Base-by-base conservation (phyloP, 352 stramenopile species). In the Phytophthora lateralis region DNA sequence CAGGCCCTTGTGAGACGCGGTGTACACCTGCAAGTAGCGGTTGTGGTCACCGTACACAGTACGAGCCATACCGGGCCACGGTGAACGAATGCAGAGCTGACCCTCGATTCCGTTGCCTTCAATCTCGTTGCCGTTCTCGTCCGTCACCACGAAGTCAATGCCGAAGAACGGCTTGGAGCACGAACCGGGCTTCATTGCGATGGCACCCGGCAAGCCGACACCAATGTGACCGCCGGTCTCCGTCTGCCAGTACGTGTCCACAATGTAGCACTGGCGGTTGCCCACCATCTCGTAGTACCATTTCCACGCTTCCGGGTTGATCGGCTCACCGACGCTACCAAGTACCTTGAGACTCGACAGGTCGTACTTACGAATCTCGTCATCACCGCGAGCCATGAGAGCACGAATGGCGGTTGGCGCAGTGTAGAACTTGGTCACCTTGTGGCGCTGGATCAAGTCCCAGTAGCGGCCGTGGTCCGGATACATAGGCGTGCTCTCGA, bases 161-260 rank as follows among this genome's bases (percentile, higher is more conserved):
- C 97, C 97, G 64, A 98, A 98, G 73, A 96, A 98, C 8, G 97
- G 97, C 49, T 98, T 86, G n/a, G 90, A 96, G 71, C 94, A 98
- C 21, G 82, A 97, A 32, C 97, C 96, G 15, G 97, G 94, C 68
- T 98, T 82, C 78, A 88, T 88, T 0, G 71, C 38, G 4, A 85
- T 98, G 5, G 89, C 74, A 14, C 95, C 96, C 1, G 96, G 95
- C 1, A 99, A 73, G 50, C 97, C 97, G 0, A 96, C 94, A 30
- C 97, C 85, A 38, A 99, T 85, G 68, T 98, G 94, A 24, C 96
- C 96, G 21, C 96, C 96, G 6, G 95, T 98, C 80, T 99, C 96
- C 3, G 96, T 99, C 77, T 99, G 96, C 96, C 96, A 99, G 75
- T 98, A 99, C 42, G 96, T 99, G 71, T 99, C 96, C 2, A 96